phyloP scores from a whole-genome alignment of 805 yeast genomes.

The Candida ipomoeae region DNA sequence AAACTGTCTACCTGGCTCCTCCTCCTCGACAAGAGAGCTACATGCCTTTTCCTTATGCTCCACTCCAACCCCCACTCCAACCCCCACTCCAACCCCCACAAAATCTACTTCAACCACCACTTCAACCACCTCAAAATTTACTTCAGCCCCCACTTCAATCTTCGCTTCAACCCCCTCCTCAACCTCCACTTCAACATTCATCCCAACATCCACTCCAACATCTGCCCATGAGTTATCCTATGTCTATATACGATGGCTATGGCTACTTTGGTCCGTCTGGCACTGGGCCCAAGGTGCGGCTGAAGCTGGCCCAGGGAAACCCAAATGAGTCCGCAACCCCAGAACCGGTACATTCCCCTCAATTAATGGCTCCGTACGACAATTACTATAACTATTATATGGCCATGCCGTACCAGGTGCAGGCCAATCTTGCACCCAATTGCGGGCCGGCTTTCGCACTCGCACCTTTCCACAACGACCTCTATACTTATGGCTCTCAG shows the following conservation, averaged over 20 bases:
- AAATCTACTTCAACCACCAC: neutral
- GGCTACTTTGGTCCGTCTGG: neutral
- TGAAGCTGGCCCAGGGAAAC: neutral
- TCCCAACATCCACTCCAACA: neutral
- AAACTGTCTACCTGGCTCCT: neutral
- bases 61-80: neutral
- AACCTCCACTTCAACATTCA: neutral
- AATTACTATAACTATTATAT: neutral
- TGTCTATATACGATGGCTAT: neutral
- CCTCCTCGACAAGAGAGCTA: neutral
- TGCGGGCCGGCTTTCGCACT: conserved; percentile 3
- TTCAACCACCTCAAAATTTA: neutral
- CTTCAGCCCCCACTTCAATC: neutral
- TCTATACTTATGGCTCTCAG: neutral
- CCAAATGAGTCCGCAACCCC: neutral
- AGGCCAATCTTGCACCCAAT: conserved; percentile 3
- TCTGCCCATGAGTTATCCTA: neutral
- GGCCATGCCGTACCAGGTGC: neutral
- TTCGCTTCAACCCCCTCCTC: neutral
- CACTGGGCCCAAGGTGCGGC: neutral
- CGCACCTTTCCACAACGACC: neutral
- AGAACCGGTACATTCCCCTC: neutral
- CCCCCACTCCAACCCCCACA: neutral
- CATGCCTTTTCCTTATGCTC: neutral
- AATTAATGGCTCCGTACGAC: neutral